These are phyloP conservation scores for Pseudopithomyces maydicus DNA, from an alignment of 2,329 filamentous ascomycete genomes.

Conservation along the genomic window DNA sequence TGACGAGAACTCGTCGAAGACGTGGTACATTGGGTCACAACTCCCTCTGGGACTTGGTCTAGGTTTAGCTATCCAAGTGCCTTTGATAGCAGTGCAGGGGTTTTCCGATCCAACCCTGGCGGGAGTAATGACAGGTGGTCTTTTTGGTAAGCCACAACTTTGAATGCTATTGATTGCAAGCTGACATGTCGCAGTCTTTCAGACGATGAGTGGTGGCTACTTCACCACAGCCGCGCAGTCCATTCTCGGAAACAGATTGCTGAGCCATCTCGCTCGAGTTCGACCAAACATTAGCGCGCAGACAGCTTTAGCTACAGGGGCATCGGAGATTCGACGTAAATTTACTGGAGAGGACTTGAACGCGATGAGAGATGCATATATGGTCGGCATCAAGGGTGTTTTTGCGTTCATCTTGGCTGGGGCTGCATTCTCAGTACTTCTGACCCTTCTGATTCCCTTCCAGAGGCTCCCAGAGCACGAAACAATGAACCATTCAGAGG, in stretches of 20 bases:
- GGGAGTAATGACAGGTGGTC: neutral
- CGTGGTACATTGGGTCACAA: constrained; percentile 41
- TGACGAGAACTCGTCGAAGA: constrained; percentile 37
- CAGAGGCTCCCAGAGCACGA: constrained; percentile 14
- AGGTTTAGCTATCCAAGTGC: constrained; percentile 28
- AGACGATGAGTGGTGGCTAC: constrained; percentile 24
- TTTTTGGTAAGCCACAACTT: constrained; percentile 12
- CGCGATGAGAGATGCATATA: constrained; percentile 15
- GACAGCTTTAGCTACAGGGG: constrained; percentile 44
- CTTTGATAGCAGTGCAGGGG: constrained; percentile 28
- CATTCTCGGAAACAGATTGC: constrained; percentile 21
- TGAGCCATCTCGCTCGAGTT: constrained; percentile 25
- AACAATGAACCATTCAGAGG: too few relatives aligned
- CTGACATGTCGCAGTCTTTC: constrained; percentile 27
- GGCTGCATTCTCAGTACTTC: constrained; percentile 12
- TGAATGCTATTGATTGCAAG: too few relatives aligned
- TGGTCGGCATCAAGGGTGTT: constrained; percentile 21
- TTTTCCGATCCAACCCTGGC: constrained; percentile 1
- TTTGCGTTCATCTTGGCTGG: constrained; percentile 57
- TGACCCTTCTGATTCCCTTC: constrained; percentile 21
- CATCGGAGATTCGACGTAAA: constrained; percentile 44
- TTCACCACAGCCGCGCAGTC: constrained; percentile 25
- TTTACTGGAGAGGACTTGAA: constrained; percentile 24
- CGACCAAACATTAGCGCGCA: constrained; percentile 37
- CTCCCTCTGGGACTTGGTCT: constrained; percentile 27